phyloP scores from a whole-genome alignment of 108 stramenopile genomes.

The Cyclotella distinguenda region DNA sequence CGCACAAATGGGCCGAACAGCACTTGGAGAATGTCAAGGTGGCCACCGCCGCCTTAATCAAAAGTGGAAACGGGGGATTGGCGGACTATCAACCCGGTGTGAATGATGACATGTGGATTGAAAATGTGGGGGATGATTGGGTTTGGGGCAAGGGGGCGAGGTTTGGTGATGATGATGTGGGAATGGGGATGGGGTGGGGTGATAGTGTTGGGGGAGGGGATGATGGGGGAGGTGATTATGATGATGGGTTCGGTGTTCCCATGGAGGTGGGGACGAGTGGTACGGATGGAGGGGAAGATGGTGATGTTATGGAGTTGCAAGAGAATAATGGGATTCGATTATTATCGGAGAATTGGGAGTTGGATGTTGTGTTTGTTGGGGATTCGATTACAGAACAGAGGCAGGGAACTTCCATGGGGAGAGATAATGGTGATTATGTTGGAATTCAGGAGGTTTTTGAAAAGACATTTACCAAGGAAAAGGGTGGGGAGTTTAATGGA shows the following conservation, averaged over 20 bases:
- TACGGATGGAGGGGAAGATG: not conserved
- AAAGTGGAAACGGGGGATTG: not conserved
- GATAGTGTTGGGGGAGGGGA: not conserved
- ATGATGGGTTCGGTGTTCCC: slow-evolving; percentile 32
- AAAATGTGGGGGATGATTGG: slow-evolving; percentile 44
- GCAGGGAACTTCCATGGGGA: slow-evolving; percentile 49
- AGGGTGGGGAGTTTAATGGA: slow-evolving; percentile 56
- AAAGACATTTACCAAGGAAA: slow-evolving; percentile 50
- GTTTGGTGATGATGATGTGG: slow-evolving; percentile 32
- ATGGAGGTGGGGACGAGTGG: slow-evolving; percentile 3
- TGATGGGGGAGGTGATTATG: slow-evolving; percentile 15
- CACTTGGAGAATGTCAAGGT: slow-evolving; percentile 55
- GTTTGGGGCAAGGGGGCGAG: slow-evolving; percentile 30
- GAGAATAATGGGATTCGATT: not conserved
- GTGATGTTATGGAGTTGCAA: not conserved
- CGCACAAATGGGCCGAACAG: slow-evolving; percentile 43
- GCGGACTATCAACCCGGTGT: slow-evolving; percentile 2
- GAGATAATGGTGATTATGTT: slow-evolving; percentile 16
- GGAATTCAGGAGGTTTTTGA: slow-evolving; percentile 46
- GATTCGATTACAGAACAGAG: slow-evolving; percentile 66
- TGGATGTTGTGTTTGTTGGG: slow-evolving; percentile 78
- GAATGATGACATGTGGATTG: slow-evolving; percentile 38
- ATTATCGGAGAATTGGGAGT: slow-evolving; percentile 11
- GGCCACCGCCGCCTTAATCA: slow-evolving; percentile 33
- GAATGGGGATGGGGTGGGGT: not conserved